Percentiles rank a stretch among this genome's conserved stretches.
phyloP scores from a whole-genome alignment of 805 yeast genomes.

The Kodamaea fukazawae region DNA sequence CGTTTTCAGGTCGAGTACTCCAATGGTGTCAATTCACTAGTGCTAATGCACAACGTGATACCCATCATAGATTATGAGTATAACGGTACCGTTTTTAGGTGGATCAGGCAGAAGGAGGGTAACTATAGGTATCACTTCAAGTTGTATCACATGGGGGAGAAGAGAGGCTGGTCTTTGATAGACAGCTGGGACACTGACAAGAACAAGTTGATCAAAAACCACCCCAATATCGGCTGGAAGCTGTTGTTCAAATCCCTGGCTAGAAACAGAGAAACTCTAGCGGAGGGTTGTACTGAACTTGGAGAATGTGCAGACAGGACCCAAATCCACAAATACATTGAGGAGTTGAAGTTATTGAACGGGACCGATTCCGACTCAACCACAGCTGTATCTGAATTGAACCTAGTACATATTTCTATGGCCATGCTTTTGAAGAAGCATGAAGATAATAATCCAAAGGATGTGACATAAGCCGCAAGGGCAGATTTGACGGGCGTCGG shows the following conservation, averaged over 20 bases:
- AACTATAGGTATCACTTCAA: not conserved
- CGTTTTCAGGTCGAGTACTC: not conserved
- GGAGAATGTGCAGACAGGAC: no score
- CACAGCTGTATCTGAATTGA: no score
- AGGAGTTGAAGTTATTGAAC: no score
- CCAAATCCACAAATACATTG: no score
- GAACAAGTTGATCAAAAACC: conserved; percentile 6
- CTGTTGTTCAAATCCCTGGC: not conserved
- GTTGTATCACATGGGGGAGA: conserved; percentile 4
- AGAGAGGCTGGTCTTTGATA: conserved; percentile 6
- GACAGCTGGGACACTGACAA: conserved; percentile 9
- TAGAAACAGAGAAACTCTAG: no score
- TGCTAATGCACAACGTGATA: conserved; percentile 7
- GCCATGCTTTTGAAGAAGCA: no score
- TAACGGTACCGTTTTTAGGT: conserved; percentile 8
- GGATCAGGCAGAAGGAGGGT: conserved; percentile 8
- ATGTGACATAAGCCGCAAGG: no score
- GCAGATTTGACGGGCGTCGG: no score
- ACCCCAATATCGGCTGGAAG: not conserved
- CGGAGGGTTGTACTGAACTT: no score
- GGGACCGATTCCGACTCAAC: no score
- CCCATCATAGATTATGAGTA: conserved; percentile 11
- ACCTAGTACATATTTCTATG: no score
- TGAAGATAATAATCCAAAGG: no score
- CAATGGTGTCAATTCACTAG: conserved; percentile 2